A percentile compares a stretch with the other conserved stretches of the same genome.
phyloP scores from a whole-genome alignment of 2,329 filamentous ascomycete species.

The Teratosphaeria zuluensis region DNA sequence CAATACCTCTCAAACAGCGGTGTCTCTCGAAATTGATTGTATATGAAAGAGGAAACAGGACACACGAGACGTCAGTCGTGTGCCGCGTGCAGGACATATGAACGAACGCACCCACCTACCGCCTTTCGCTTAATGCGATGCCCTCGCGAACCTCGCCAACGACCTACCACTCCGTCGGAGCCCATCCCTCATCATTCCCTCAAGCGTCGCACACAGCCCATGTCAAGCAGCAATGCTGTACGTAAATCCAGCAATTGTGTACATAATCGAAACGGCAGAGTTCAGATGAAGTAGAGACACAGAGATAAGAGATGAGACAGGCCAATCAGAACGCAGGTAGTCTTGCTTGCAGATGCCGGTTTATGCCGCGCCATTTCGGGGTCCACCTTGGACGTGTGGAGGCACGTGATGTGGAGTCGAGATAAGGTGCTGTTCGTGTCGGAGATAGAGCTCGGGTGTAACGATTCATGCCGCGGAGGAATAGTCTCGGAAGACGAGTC shows the following conservation, averaged over 20 bases:
- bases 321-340: background rate
- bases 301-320: background rate
- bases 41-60: background rate
- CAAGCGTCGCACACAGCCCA: background rate
- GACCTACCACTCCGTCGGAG: too few relatives aligned
- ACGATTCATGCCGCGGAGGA: too few relatives aligned
- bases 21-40: background rate
- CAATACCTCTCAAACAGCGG: background rate
- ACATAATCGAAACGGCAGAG: constrained; percentile 10
- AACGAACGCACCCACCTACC: background rate
- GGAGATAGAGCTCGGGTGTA: background rate
- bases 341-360: background rate
- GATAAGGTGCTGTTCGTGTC: background rate
- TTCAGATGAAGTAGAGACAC: background rate
- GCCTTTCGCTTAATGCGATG: background rate
- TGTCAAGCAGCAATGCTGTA: constrained; percentile 4
- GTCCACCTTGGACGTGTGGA: background rate
- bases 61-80: background rate
- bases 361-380: background rate
- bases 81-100: background rate
- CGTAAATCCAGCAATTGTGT: constrained; percentile 10
- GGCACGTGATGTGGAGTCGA: background rate
- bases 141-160: too few relatives aligned
- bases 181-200: background rate
- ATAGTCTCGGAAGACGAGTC: background rate